These are phyloP conservation scores for Vitis rupestris DNA, from an alignment of 164 flowering plant species.

Conservation along the genomic window DNA sequence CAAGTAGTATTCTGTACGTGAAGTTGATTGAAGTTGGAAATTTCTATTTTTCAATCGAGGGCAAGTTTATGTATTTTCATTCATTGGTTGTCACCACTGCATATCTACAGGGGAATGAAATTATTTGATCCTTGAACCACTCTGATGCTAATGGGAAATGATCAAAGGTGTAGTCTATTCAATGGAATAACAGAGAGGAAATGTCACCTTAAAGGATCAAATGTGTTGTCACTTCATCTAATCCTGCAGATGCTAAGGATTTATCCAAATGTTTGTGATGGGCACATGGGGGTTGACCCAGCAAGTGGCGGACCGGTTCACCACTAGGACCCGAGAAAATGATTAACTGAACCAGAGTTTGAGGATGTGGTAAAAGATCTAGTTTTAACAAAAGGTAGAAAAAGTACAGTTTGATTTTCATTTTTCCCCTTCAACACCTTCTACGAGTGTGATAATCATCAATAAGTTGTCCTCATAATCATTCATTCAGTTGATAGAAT, in stretches of 20 bases:
- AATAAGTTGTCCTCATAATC: too few species aligned
- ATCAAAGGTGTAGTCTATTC: conserved; percentile 16
- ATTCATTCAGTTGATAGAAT: too few species aligned
- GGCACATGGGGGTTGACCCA: neutral
- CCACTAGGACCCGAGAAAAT: too few species aligned
- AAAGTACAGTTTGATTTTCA: too few species aligned
- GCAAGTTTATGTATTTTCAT: neutral
- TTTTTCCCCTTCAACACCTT: too few species aligned
- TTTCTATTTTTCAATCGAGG: neutral
- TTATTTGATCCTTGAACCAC: neutral
- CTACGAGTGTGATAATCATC: too few species aligned
- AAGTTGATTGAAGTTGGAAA: neutral
- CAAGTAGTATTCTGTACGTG: neutral
- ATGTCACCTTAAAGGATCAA: conserved; percentile 4
- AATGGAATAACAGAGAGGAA: conserved; percentile 6
- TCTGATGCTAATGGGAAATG: neutral
- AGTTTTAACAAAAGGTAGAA: too few species aligned
- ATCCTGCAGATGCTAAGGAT: neutral
- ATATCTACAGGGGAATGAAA: neutral
- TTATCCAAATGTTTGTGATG: conserved; percentile 1
- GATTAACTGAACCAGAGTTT: too few species aligned
- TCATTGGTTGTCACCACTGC: neutral
- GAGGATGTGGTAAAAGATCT: too few species aligned
- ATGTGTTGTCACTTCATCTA: conserved; percentile 11
- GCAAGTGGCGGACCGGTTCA: neutral